Evolutionary conservation across 2,329 filamentous ascomycete species (phyloP).

Genomic region (Fusarium lyarnte): DNA sequence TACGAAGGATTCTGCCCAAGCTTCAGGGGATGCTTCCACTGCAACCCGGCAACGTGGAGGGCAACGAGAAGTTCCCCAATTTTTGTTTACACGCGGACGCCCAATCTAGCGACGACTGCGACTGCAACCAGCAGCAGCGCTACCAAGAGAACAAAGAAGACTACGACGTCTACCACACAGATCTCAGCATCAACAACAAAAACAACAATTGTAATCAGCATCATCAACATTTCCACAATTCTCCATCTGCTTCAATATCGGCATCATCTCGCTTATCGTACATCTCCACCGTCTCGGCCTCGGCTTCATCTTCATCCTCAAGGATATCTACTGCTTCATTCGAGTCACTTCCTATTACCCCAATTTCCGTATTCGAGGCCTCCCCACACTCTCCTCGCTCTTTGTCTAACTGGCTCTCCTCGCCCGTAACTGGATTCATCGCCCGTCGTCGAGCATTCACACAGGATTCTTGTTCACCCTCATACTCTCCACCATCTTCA

Average conservation of each 20-base stretch:
- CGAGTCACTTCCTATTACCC: conserved; percentile 32
- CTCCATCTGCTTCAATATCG: conserved; percentile 37
- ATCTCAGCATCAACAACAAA: conserved; percentile 15
- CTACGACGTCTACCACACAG: conserved; percentile 7
- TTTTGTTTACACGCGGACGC: conserved; percentile 54
- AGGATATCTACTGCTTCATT: conserved; percentile 37
- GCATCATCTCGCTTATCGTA: conserved; percentile 40
- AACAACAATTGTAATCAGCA: conserved; percentile 39
- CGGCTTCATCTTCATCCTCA: conserved; percentile 32
- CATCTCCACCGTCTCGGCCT: conserved; percentile 38
- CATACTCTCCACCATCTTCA: conserved; percentile 40
- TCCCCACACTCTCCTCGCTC: conserved; percentile 19
- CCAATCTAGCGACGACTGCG: conserved; percentile 24
- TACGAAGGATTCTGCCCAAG: conserved; percentile 28
- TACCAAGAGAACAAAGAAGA: conserved; percentile 12
- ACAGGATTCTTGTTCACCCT: conserved; percentile 29
- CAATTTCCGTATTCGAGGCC: conserved; percentile 31
- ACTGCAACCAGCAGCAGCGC: conserved; percentile 6
- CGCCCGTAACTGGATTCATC: conserved; percentile 28
- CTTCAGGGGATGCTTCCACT: conserved; percentile 41
- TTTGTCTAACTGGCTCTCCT: conserved; percentile 13
- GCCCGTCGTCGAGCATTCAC: conserved; percentile 34
- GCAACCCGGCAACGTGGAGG: conserved; percentile 51
- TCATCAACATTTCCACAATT: conserved; percentile 43
- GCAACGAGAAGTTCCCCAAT: conserved; percentile 52